These are phyloP conservation scores for Talaromyces stipitatus DNA, from an alignment of 495 filamentous ascomycete species.

Conservation along the genomic window DNA sequence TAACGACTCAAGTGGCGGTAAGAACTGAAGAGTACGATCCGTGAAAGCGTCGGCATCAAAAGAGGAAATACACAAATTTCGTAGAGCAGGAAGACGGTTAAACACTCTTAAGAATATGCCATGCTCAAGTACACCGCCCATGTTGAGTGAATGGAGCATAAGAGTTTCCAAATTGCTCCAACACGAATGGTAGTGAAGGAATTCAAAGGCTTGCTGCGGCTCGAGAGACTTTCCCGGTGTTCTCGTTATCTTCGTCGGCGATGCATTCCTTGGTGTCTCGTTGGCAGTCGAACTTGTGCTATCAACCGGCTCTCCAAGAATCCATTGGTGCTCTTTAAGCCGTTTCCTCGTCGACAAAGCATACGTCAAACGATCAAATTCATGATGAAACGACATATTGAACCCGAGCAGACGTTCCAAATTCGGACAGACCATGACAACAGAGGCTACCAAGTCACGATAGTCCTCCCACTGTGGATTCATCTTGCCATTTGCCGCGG, in stretches of 20 bases:
- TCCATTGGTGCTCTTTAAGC: conserved; percentile 75
- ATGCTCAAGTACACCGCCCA: conserved; percentile 54
- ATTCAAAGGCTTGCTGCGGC: conserved; percentile 55
- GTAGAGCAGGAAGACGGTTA: conserved; percentile 57
- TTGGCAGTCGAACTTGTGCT: conserved; percentile 10
- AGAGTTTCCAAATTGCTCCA: conserved; percentile 70
- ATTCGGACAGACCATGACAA: conserved; percentile 84
- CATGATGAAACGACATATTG: conserved; percentile 61
- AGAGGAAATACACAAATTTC: conserved; percentile 66
- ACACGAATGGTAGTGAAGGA: conserved; percentile 60
- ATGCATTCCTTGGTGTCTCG: conserved; percentile 34
- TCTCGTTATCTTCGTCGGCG: neutral
- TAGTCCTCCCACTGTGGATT: conserved; percentile 50
- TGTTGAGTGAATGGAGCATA: conserved; percentile 56
- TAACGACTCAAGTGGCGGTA: conserved; percentile 67
- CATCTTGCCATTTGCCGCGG: conserved; percentile 41
- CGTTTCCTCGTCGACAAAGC: conserved; percentile 68
- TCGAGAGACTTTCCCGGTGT: conserved; percentile 38
- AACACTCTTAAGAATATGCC: conserved; percentile 63
- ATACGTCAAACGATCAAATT: conserved; percentile 67
- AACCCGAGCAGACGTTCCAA: conserved; percentile 68
- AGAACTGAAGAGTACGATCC: conserved; percentile 56
- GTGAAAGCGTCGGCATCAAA: conserved; percentile 68
- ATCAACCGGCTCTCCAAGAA: conserved; percentile 48
- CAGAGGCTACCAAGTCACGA: conserved; percentile 63